A percentile compares a stretch with the other conserved stretches of the same genome.
phyloP scores from a whole-genome alignment of 495 filamentous ascomycete genomes.

The Pyronema omphalodes region DNA sequence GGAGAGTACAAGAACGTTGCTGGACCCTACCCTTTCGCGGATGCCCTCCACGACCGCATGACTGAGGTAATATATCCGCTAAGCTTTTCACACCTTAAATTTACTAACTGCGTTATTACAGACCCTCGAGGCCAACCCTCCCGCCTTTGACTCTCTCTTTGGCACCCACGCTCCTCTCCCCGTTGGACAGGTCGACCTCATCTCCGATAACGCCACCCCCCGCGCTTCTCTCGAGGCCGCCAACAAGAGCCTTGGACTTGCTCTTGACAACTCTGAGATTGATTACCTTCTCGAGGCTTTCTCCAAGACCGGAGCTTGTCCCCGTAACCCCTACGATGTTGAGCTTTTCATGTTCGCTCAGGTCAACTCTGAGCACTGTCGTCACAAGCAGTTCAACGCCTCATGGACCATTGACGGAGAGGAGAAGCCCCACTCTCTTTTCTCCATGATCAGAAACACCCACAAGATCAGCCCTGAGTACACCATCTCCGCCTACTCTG shows the following conservation, averaged over 20 bases:
- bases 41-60: slow-evolving; percentile 80
- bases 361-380: slow-evolving; percentile 70
- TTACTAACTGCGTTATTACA: slow-evolving; percentile 25
- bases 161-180: slow-evolving; percentile 50
- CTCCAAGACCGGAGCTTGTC: slow-evolving; percentile 46
- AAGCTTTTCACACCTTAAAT: not conserved
- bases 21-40: slow-evolving; percentile 40
- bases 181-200: slow-evolving; percentile 54
- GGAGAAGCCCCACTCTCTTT: slow-evolving; percentile 57
- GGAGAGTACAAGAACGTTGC: slow-evolving; percentile 26
- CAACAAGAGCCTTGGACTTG: slow-evolving; percentile 65
- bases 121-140: slow-evolving; percentile 42
- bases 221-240: slow-evolving; percentile 57
- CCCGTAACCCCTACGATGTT: slow-evolving; percentile 62
- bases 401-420: slow-evolving; percentile 92
- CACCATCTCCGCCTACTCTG: slow-evolving; percentile 87
- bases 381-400: slow-evolving; percentile 80
- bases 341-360: slow-evolving; percentile 99
- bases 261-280: slow-evolving; percentile 73
- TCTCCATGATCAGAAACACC: slow-evolving; percentile 90
- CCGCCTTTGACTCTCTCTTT: slow-evolving; percentile 59
- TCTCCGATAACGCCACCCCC: slow-evolving; percentile 39
- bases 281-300: slow-evolving; percentile 84
- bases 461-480: slow-evolving; percentile 57
- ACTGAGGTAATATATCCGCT: slow-evolving; percentile 32